Evolutionary conservation across 371 early-diverging fungal genomes (phyloP), one percentile per base, ranked within the genome.

Genomic region (Syncephalis plumigaleata): DNA sequence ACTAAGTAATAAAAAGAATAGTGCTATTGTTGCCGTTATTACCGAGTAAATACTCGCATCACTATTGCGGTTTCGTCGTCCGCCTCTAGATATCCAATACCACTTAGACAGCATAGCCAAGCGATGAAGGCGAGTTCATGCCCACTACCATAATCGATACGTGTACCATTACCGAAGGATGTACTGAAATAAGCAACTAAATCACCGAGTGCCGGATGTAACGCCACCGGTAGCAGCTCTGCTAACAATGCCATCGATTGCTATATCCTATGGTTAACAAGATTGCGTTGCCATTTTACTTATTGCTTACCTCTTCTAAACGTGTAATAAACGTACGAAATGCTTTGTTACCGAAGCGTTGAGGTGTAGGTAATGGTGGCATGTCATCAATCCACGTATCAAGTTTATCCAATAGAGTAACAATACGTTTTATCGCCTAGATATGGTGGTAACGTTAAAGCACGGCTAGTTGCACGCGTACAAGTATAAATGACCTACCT

Each of bases 61-160:
- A 85, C 86, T 5, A 88, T 45, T 0, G 87, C 81, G 5, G 66
- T 64, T 55, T 75, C 70, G 59, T 91, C 91, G 2, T 59, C 54
- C 16, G 53, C 42, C 25, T 54, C 42, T 36, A 88, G 55, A 11
- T 77, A 63, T 22, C 72, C 78, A 36, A 91, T 57, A 52, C 79
- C 63, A 26, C 73, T 66, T 21, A 92, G 63, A 40, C 83, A 84
- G 40, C 74, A 65, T 20, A 98, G 64, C 71, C 87, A 98, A 5
- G 86, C 81, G n/a, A 88, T 60, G 60, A 98, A 99, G 45, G 81
- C 83, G 15, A 94, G 68, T 67, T 99, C 99, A 57, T 99, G 99
- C 0, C 99, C 99, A 20, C 91, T 91, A n/a, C 99, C 99, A 67
- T 98, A 99, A 64, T 99, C 99, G 25, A 99, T 85, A 37, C 99